Evolutionary conservation across 306 rosid genomes (phyloP).

Genomic region (Quercus parvula): DNA sequence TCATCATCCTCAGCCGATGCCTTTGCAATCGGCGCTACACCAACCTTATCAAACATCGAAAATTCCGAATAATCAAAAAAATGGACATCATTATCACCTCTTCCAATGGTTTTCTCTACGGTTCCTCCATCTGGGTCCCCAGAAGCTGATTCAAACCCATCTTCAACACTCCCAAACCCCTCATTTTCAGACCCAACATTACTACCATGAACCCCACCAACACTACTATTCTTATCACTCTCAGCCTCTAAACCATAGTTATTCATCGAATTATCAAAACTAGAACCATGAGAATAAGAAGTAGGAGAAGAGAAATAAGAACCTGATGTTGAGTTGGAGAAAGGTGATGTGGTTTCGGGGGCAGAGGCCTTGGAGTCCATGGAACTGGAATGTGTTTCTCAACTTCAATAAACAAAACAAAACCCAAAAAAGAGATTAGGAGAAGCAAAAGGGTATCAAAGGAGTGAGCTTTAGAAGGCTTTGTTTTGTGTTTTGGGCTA

Average conservation of each 20-base stretch:
- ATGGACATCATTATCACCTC: slow-evolving; percentile 6
- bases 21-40: slow-evolving; percentile 45
- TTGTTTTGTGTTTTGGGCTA: not conserved
- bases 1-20: slow-evolving; percentile 49
- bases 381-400: not conserved
- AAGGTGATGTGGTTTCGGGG: slow-evolving; percentile 8
- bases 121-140: slow-evolving; percentile 21
- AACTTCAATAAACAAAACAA: not conserved
- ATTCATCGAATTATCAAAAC: slow-evolving; percentile 1
- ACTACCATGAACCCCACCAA: slow-evolving; percentile 15
- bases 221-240: slow-evolving; percentile 2
- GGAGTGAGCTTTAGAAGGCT: not conserved
- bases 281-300: slow-evolving; percentile 25
- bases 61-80: slow-evolving; percentile 24
- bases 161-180: slow-evolving; percentile 68
- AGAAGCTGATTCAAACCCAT: slow-evolving; percentile 39
- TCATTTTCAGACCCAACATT: slow-evolving; percentile 46
- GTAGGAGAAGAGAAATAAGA: slow-evolving; percentile 23
- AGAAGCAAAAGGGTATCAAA: not conserved
- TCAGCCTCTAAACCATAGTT: slow-evolving; percentile 5
- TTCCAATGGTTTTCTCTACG: slow-evolving; percentile 7
- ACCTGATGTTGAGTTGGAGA: slow-evolving; percentile 30
- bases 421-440: not conserved
- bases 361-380: slow-evolving; percentile 41
- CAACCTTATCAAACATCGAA: slow-evolving; percentile 25